A percentile compares a stretch with the other conserved stretches of the same genome.
These are phyloP conservation scores for Ascochyta rabiei DNA, from an alignment of 2,329 filamentous ascomycete species.

Conservation along the genomic window DNA sequence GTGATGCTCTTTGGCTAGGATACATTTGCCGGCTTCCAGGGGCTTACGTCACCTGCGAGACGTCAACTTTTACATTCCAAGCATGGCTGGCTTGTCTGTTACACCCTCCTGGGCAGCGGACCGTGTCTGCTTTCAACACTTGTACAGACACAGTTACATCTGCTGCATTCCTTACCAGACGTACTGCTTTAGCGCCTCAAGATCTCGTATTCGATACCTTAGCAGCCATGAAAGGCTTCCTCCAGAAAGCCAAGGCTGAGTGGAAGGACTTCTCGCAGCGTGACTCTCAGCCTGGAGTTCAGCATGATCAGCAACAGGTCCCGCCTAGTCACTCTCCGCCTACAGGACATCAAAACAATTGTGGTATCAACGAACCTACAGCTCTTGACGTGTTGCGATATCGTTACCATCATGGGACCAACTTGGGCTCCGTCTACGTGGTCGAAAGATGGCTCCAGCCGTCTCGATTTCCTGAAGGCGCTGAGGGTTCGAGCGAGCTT, in stretches of 20 bases:
- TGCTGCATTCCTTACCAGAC: not conserved
- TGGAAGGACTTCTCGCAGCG: constrained; percentile 20
- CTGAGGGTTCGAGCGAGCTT: constrained; percentile 57
- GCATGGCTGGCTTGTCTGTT: not conserved
- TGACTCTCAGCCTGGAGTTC: not conserved
- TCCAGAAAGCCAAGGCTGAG: constrained; percentile 39
- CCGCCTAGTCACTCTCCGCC: not conserved
- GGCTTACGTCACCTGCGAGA: constrained; percentile 12
- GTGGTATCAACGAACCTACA: constrained; percentile 48
- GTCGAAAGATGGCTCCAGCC: constrained; percentile 64
- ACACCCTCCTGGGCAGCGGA: too few relatives aligned
- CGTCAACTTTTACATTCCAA: constrained; percentile 3
- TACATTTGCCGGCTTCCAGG: constrained; percentile 7
- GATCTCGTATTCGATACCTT: not conserved
- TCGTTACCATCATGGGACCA: constrained; percentile 65
- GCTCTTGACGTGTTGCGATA: constrained; percentile 57
- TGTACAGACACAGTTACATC: not conserved
- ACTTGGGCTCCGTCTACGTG: constrained; percentile 65
- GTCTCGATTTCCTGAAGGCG: constrained; percentile 55
- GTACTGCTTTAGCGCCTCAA: not conserved
- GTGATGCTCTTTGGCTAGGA: constrained; percentile 2
- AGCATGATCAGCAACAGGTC: not conserved
- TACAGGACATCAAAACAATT: constrained; percentile 20
- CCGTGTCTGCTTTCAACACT: not conserved
- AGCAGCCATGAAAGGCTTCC: constrained; percentile 32